These are phyloP conservation scores for Bondarzewia mesenterica DNA, from an alignment of 1,284 basidiomycete genomes.

Conservation along the genomic window DNA sequence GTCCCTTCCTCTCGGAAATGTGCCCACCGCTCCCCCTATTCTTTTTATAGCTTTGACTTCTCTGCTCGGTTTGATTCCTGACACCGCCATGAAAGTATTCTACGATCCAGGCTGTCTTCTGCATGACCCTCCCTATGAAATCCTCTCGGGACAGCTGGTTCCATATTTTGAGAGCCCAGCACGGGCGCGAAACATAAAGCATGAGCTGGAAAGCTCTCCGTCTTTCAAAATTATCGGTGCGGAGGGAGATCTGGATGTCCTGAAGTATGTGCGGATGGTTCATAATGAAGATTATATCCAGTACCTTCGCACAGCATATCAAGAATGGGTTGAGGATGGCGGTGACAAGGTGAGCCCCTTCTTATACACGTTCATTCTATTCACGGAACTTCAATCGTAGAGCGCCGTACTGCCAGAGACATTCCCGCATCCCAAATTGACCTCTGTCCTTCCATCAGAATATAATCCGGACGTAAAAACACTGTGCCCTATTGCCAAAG, in stretches of 20 bases:
- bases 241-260: neutral
- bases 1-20: no score
- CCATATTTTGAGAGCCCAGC: slow-evolving; percentile 26
- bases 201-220: neutral
- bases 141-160: slow-evolving; percentile 21
- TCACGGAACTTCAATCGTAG: neutral
- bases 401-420: neutral
- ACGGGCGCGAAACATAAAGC: slow-evolving; percentile 17
- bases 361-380: no score
- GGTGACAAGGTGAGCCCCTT: slow-evolving; percentile 20
- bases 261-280: neutral
- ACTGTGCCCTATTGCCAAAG: slow-evolving; percentile 19
- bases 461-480: neutral
- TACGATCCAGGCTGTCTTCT: slow-evolving; percentile 15
- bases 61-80: neutral
- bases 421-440: neutral
- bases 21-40: no score
- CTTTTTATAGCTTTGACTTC: no score
- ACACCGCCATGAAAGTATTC: slow-evolving; percentile 20
- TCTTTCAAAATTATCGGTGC: neutral
- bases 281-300: slow-evolving; percentile 18
- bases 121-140: slow-evolving; percentile 26
- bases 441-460: neutral
- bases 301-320: slow-evolving; percentile 23
- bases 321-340: slow-evolving; percentile 23